phyloP scores from a whole-genome alignment of 2,329 filamentous ascomycete species.

The Alternaria postmessia region DNA sequence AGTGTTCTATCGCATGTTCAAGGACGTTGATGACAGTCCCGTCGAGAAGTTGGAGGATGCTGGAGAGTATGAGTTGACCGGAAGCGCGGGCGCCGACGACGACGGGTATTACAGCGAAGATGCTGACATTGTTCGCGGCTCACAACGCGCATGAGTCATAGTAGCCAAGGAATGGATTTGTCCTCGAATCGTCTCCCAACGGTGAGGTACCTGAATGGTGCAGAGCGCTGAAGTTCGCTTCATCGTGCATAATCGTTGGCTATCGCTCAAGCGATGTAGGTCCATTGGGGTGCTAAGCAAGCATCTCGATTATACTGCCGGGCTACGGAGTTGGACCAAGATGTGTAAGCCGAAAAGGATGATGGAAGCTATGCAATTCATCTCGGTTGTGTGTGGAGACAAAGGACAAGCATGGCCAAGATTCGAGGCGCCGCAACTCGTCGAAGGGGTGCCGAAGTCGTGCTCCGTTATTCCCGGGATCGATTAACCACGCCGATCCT shows the following conservation, averaged over 20 bases:
- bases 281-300: neutral
- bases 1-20: conserved; percentile 63
- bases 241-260: no score
- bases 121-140: neutral
- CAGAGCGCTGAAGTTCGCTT: no score
- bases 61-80: conserved; percentile 27
- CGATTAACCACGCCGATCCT: neutral
- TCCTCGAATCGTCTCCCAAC: no score
- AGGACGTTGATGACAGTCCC: conserved; percentile 12
- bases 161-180: neutral
- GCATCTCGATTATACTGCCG: neutral
- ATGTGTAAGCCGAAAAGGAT: neutral
- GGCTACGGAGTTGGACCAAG: neutral
- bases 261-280: no score
- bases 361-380: neutral
- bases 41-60: conserved; percentile 8
- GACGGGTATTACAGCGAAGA: conserved; percentile 8
- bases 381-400: neutral
- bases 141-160: neutral
- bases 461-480: neutral
- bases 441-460: neutral
- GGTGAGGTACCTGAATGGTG: no score
- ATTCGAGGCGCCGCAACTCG: neutral
- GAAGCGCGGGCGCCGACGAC: conserved; percentile 2
- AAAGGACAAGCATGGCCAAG: neutral